A percentile compares a stretch with the other conserved stretches of the same genome.
phyloP scores from a whole-genome alignment of 768 basidiomycete species.

The Hygrocybe coccinea region DNA sequence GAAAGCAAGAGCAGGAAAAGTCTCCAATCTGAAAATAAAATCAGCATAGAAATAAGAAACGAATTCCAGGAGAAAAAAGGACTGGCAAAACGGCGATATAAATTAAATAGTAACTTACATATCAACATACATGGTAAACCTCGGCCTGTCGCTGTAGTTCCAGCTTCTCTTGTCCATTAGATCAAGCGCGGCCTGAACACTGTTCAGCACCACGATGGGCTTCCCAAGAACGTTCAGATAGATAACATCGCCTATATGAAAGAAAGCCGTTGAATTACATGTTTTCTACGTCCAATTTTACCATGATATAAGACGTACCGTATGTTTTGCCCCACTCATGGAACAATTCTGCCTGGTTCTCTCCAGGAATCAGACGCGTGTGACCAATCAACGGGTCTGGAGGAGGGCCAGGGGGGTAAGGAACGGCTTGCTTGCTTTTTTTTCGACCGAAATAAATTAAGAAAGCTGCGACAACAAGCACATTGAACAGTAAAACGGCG shows the following conservation, averaged over 20 bases:
- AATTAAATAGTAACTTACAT: conserved; percentile 14
- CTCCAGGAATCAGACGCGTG: conserved; percentile 20
- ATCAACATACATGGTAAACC: conserved; percentile 14
- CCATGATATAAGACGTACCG: conserved; percentile 17
- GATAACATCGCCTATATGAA: conserved; percentile 23
- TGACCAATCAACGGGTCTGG: conserved; percentile 28
- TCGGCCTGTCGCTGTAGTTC: conserved; percentile 14
- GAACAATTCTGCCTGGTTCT: conserved; percentile 19
- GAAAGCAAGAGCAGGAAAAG: conserved; percentile 11
- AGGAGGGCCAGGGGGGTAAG: conserved; percentile 23
- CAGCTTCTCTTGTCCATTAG: conserved; percentile 25
- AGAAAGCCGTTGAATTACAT: too few relatives aligned
- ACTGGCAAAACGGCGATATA: not conserved
- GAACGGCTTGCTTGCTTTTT: not conserved
- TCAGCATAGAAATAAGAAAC: too few relatives aligned
- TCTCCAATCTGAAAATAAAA: conserved; percentile 13
- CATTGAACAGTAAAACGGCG: too few relatives aligned
- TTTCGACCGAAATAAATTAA: too few relatives aligned
- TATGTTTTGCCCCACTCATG: conserved; percentile 27
- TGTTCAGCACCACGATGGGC: conserved; percentile 22
- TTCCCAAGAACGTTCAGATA: conserved; percentile 24
- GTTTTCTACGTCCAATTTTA: too few relatives aligned
- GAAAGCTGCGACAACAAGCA: too few relatives aligned
- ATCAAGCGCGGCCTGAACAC: conserved; percentile 21
- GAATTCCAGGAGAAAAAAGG: too few relatives aligned